phyloP scores from a whole-genome alignment of 1,139 yeast species.

The Taphrina flavorubra region DNA sequence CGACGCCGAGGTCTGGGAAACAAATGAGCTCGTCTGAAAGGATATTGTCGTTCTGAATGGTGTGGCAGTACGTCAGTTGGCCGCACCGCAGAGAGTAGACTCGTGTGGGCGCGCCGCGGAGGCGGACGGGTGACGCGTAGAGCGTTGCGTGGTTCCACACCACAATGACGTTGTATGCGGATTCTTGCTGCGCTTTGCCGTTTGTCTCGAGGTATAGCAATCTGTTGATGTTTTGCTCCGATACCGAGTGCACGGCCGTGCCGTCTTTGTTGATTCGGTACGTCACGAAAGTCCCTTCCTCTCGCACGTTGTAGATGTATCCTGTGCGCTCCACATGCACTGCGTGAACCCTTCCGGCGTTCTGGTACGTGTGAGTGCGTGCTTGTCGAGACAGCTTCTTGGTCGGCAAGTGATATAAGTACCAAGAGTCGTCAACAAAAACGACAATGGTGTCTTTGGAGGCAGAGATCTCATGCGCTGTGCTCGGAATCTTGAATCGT shows the following conservation, averaged over 20 bases:
- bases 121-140: constrained; percentile 4
- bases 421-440: not conserved
- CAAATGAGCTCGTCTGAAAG: not conserved
- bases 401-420: constrained; percentile 10
- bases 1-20: constrained; percentile 7
- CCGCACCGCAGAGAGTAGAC: constrained; percentile 5
- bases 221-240: not conserved
- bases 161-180: constrained; percentile 8
- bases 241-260: not conserved
- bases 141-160: constrained; percentile 18
- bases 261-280: not conserved
- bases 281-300: not conserved
- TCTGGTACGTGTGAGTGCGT: not conserved
- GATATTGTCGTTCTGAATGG: constrained; percentile 1
- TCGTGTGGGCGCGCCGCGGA: not conserved
- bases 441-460: constrained; percentile 12
- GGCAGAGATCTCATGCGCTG: constrained; percentile 7
- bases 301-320: constrained; percentile 4
- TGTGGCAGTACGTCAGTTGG: constrained; percentile 7
- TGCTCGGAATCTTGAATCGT: constrained; percentile 6
- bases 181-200: not conserved
- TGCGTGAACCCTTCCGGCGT: not conserved
- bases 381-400: constrained; percentile 5
- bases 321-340: constrained; percentile 18
- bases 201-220: not conserved